Evolutionary conservation across 306 rosid species (phyloP).

Genomic region (Ormosia semicastrata): DNA sequence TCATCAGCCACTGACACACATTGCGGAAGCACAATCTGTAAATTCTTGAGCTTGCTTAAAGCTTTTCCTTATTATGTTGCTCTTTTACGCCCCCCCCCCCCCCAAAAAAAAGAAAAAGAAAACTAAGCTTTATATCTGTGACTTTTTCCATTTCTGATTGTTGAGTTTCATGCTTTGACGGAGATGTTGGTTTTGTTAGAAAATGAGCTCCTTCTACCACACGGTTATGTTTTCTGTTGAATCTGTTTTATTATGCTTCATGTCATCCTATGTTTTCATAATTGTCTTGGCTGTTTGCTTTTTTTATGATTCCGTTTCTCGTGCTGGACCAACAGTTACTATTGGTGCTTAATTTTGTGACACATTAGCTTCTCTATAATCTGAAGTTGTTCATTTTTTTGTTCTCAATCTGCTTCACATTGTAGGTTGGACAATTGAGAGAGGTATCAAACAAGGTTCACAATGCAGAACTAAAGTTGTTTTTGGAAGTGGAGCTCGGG

Average conservation of each 20-base stretch:
- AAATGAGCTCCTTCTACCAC: background rate
- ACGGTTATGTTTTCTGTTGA: background rate
- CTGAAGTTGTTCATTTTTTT: background rate
- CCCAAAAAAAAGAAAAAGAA: too few species aligned
- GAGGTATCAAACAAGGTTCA: constrained; percentile 68
- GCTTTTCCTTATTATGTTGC: background rate
- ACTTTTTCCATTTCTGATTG: background rate
- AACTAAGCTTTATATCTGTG: background rate
- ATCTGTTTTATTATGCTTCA: constrained; percentile 4
- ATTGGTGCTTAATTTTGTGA: background rate
- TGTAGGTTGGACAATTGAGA: constrained; percentile 84
- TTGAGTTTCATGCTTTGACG: background rate
- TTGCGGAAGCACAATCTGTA: constrained; percentile 78
- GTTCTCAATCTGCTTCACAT: too few species aligned
- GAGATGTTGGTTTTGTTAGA: background rate
- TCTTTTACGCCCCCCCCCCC: background rate
- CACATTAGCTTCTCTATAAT: background rate
- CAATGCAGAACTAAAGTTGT: constrained; percentile 72
- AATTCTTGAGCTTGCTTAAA: constrained; percentile 27
- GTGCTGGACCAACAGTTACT: background rate
- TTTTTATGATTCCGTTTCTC: background rate
- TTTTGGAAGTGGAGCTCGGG: constrained; percentile 74
- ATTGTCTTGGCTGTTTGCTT: background rate
- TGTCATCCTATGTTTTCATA: background rate
- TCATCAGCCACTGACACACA: constrained; percentile 62